Percentiles rank a stretch among this genome's conserved stretches.
Conservation (phyloP, 352 stramenopile species). For the Phytopythium vexans region DNA sequence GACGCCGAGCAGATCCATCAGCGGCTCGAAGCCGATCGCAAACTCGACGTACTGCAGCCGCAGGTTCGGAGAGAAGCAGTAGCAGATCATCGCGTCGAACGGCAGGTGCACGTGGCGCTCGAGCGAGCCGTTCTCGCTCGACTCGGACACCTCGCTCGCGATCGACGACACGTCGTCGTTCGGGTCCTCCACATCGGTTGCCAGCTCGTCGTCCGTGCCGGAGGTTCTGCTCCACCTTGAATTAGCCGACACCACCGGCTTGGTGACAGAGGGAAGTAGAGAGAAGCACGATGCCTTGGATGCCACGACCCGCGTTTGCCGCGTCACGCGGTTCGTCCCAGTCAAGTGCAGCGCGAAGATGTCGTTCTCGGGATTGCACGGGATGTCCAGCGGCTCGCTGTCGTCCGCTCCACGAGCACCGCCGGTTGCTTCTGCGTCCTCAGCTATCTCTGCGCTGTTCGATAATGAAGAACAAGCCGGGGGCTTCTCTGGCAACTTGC, state of each 20-base stretch:
- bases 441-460: slow-evolving; percentile 9
- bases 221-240: neutral
- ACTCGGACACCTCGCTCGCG: slow-evolving; percentile 8
- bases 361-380: slow-evolving; percentile 48
- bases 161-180: slow-evolving; percentile 6
- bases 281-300: slow-evolving; percentile 58
- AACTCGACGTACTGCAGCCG: slow-evolving; percentile 84
- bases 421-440: slow-evolving; percentile 6
- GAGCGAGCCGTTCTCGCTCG: slow-evolving; percentile 6
- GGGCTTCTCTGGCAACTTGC: slow-evolving; percentile 49
- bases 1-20: slow-evolving; percentile 75
- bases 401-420: slow-evolving; percentile 45
- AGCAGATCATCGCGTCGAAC: slow-evolving; percentile 83
- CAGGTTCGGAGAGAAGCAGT: slow-evolving; percentile 57
- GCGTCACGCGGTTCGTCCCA: slow-evolving; percentile 71
- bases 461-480: slow-evolving; percentile 1
- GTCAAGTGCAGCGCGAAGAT: slow-evolving; percentile 67
- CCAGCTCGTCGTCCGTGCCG: slow-evolving; percentile 8
- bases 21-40: slow-evolving; percentile 79
- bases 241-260: neutral
- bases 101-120: slow-evolving; percentile 77
- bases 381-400: slow-evolving; percentile 58
- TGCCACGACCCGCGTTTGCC: slow-evolving; percentile 53
- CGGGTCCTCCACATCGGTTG: slow-evolving; percentile 11
- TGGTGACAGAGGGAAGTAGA: slow-evolving; percentile 15